Base-by-base conservation (phyloP, 2,329 filamentous ascomycete genomes). In the Calonectria henricotiae region DNA sequence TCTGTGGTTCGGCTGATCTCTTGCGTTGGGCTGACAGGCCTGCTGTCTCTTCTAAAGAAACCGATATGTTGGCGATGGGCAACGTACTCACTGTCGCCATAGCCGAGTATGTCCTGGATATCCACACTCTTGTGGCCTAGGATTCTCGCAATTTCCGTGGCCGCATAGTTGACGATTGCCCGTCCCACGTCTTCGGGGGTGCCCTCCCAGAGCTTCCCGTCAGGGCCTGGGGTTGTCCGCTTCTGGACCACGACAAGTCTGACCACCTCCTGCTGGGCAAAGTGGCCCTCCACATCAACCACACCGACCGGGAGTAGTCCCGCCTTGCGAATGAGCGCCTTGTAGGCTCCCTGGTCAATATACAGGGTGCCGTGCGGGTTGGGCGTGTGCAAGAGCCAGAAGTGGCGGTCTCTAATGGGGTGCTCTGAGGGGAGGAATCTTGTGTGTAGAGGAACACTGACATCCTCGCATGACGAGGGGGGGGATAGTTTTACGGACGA, bases 341-440 rank as follows among this genome's bases (percentile, higher is more conserved):
- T 86, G 83, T 95, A 91, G 4, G 96, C 96, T 47, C 96, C 96
- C n/a, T 90, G 85, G 84, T 99, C 96, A 76, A 99, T 97, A 84
- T 94, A 98, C 30, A 99, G 81, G 2, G 93, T 97, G 15, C 96
- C 96, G 78, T 97, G 95, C 0, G 96, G 94, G 27, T 92, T 91
- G 12, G 98, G 90, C 11, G 96, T 96, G 82, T 99, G 94, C 0
- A 98, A 88, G 60, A 99, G 91, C 96, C 96, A 99, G 87, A 99
- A 98, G 80, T 96, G 95, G 71, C 96, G 92, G 81, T 98, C 96
- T 67, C 94, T 91, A 70, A 98, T 96, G 1, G 96, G 95, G 30
- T 93, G 91, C 0, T 89, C 86, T 11, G 94, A 94, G 0, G 95
- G 94, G 13, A 98, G 87, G 86, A 99, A 99, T 68, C 96, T 92